Conservation (phyloP, 2,329 filamentous ascomycete species). For the Raffaelea arxii region DNA sequence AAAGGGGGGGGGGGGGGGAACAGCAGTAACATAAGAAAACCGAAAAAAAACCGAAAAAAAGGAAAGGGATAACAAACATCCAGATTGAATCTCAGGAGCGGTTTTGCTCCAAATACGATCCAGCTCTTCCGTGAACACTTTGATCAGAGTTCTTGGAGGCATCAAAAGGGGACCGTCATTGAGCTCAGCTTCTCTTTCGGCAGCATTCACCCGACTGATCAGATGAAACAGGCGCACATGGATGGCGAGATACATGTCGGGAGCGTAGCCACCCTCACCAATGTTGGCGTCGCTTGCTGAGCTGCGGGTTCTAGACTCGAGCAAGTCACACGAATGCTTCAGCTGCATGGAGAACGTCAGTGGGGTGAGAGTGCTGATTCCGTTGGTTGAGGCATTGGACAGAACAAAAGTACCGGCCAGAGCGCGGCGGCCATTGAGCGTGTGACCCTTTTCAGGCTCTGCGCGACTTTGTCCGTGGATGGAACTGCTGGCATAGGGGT, state of each 20-base stretch:
- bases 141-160: conserved; percentile 7
- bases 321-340: conserved; percentile 10
- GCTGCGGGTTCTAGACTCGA: conserved; percentile 6
- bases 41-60: not conserved
- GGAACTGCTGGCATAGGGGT: conserved; percentile 7
- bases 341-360: conserved; percentile 29
- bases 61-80: not conserved
- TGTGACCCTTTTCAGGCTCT: conserved; percentile 9
- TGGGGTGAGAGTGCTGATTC: conserved; percentile 23
- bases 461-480: conserved; percentile 7
- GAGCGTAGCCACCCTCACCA: not conserved
- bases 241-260: conserved; percentile 10
- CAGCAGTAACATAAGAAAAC: not conserved
- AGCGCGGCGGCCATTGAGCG: conserved; percentile 30
- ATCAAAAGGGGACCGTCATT: conserved; percentile 5
- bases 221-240: conserved; percentile 12
- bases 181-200: conserved; percentile 11
- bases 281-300: not conserved
- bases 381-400: conserved; percentile 18
- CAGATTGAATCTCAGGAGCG: conserved; percentile 3
- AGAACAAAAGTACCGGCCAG: conserved; percentile 32
- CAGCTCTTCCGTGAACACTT: conserved; percentile 8
- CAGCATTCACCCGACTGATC: conserved; percentile 9
- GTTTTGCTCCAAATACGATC: conserved; percentile 5
- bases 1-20: not conserved